Base-by-base conservation (phyloP, 306 rosid species). In the Psophocarpus tetragonolobus region DNA sequence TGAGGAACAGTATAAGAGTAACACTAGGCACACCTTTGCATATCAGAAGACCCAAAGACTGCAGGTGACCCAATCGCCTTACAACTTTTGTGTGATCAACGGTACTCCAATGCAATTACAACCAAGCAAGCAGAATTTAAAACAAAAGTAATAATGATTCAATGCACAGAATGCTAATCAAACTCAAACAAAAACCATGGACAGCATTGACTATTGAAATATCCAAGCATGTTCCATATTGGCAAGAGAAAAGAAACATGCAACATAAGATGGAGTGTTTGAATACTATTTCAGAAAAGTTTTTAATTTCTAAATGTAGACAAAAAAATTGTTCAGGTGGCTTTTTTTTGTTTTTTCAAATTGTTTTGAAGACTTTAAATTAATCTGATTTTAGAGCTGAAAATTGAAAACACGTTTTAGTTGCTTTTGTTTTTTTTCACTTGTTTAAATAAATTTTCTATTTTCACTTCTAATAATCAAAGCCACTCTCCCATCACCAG, bases 81-180 rank as follows among this genome's bases (percentile, higher is more conserved):
- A 51, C 75, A 74, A 75, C 27, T 9, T 33, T 60, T 18, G 8
- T 18, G 8, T 29, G 54, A 27, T 30, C 35, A 12, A 39, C 56
- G 24, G 15, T 6, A 4, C 23, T 41, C 50, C 15, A 18, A 15
- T 35, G 20, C 3, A 47, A 39, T 62, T 54, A 58, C 68, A 56
- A 63, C 62, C 81, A 17, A 26, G 68, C 60, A 80, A 68, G 24
- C 68, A 47, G 15, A 75, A 14, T 33, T 5, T 4, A 17, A 8
- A 78, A 1, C 5, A 71, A 9, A 18, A 63, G 35, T 11, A 5
- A 39, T 60, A 21, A 30, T 12, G 21, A 21, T 2, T 21, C 44
- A 36, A 75, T 29, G 71, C 84, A 47, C 56, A 30, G 66, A 57
- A 38, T 65, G 81, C 10, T 35, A 72, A 69, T 73, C 14, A 56